Conservation (phyloP, 2,329 filamentous ascomycete species). For the Boeremia exigua region DNA sequence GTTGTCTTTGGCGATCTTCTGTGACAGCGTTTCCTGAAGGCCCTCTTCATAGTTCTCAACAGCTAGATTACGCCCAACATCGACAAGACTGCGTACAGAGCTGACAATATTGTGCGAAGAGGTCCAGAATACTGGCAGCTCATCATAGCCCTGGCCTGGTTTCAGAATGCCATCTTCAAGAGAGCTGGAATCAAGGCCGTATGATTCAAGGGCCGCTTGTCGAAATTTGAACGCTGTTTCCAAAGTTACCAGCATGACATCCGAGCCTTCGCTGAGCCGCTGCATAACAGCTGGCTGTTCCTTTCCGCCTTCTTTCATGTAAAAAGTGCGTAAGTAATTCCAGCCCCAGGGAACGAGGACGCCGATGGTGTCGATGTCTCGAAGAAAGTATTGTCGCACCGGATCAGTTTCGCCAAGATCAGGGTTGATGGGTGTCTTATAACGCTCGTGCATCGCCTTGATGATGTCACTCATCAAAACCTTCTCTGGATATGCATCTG, state of each 20-base stretch:
- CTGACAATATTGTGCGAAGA: conserved; percentile 62
- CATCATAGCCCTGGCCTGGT: conserved; percentile 64
- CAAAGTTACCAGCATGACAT: conserved; percentile 71
- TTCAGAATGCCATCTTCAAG: conserved; percentile 57
- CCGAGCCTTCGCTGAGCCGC: conserved; percentile 70
- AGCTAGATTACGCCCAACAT: conserved; percentile 50
- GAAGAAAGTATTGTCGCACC: conserved; percentile 84
- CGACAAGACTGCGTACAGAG: conserved; percentile 47
- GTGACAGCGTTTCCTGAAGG: conserved; percentile 41
- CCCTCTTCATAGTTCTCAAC: conserved; percentile 49
- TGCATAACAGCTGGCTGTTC: conserved; percentile 58
- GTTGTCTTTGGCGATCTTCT: conserved; percentile 55
- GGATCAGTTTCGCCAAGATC: conserved; percentile 75
- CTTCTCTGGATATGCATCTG: conserved; percentile 63
- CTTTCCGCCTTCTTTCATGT: conserved; percentile 68
- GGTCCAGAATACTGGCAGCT: conserved; percentile 85
- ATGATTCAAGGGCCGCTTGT: conserved; percentile 69
- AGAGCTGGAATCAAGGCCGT: conserved; percentile 73
- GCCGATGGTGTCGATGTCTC: conserved; percentile 69
- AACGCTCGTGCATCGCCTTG: conserved; percentile 75
- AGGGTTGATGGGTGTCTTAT: conserved; percentile 71
- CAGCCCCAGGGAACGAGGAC: conserved; percentile 77
- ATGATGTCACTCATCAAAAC: conserved; percentile 77
- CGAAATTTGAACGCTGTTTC: conserved; percentile 74
- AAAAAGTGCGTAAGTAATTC: conserved; percentile 73